Evolutionary conservation across 768 basidiomycete genomes (phyloP).

Genomic region (Lentinula aciculospora): DNA sequence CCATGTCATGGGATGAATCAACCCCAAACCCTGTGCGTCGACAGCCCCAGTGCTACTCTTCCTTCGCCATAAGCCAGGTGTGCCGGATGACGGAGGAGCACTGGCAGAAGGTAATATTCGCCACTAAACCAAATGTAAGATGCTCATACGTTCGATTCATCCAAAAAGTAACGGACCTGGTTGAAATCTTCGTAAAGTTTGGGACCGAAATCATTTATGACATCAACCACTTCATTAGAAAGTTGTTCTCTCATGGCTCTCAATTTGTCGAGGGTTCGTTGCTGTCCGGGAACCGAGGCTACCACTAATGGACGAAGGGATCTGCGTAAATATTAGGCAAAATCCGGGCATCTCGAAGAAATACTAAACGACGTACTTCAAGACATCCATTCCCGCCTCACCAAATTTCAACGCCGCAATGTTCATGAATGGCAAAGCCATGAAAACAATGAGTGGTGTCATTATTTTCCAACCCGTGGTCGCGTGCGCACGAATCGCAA

Average conservation of each 20-base stretch:
- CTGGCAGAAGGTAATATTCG: conserved; percentile 83
- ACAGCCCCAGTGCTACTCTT: conserved; percentile 79
- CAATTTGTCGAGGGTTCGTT: conserved; percentile 69
- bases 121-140: conserved; percentile 35
- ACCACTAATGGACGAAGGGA: conserved; percentile 87
- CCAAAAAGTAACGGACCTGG: conserved; percentile 36
- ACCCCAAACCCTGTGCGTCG: conserved; percentile 79
- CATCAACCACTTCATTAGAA: conserved; percentile 76
- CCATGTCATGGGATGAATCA: conserved; percentile 93
- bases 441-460: conserved; percentile 74
- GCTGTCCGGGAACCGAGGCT: conserved; percentile 85
- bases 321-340: conserved; percentile 32
- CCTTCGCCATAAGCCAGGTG: conserved; percentile 70
- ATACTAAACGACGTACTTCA: conserved; percentile 59
- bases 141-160: conserved; percentile 6
- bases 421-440: conserved; percentile 80
- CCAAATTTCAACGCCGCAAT: conserved; percentile 95
- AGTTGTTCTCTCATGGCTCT: conserved; percentile 69
- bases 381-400: conserved; percentile 95
- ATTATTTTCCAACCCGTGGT: conserved; percentile 59
- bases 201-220: conserved; percentile 88
- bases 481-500: conserved; percentile 63
- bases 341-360: conserved; percentile 2
- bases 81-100: conserved; percentile 74
- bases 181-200: conserved; percentile 84